phyloP scores from a whole-genome alignment of 2,329 filamentous ascomycete genomes.

The Botryotinia globosa region DNA sequence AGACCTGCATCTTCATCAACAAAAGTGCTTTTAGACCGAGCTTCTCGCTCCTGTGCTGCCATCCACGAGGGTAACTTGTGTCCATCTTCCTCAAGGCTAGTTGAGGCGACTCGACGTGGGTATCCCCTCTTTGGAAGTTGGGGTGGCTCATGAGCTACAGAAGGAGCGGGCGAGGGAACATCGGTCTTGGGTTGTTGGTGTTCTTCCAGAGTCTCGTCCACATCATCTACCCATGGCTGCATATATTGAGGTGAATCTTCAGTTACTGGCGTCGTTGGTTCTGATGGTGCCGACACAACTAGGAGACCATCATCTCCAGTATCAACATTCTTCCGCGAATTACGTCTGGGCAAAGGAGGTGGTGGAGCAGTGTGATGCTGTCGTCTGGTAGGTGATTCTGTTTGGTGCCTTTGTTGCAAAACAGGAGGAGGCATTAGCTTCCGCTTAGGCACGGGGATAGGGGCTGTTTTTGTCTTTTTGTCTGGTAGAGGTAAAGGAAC shows the following conservation, averaged over 20 bases:
- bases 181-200: conserved; percentile 1
- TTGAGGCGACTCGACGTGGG: conserved; percentile 30
- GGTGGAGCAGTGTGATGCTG: conserved; percentile 40
- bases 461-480: conserved; percentile 55
- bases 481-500: conserved; percentile 71
- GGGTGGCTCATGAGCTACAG: conserved; percentile 21
- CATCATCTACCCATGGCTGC: conserved; percentile 41
- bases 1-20: conserved; percentile 36
- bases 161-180: not conserved
- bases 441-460: conserved; percentile 59
- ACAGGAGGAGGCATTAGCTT: conserved; percentile 54
- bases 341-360: conserved; percentile 47
- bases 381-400: conserved; percentile 34
- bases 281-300: conserved; percentile 64
- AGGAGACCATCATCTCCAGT: conserved; percentile 53
- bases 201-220: conserved; percentile 33
- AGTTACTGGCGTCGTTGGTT: conserved; percentile 51
- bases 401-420: conserved; percentile 19
- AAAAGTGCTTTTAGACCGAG: conserved; percentile 36
- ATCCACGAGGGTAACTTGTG: conserved; percentile 37
- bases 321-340: conserved; percentile 21
- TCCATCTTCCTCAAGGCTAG: conserved; percentile 38
- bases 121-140: conserved; percentile 32
- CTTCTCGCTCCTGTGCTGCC: conserved; percentile 40
- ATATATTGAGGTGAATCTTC: conserved; percentile 39